Evolutionary conservation across 305 asterid genomes (phyloP).

Genomic region (Striga hermonthica): DNA sequence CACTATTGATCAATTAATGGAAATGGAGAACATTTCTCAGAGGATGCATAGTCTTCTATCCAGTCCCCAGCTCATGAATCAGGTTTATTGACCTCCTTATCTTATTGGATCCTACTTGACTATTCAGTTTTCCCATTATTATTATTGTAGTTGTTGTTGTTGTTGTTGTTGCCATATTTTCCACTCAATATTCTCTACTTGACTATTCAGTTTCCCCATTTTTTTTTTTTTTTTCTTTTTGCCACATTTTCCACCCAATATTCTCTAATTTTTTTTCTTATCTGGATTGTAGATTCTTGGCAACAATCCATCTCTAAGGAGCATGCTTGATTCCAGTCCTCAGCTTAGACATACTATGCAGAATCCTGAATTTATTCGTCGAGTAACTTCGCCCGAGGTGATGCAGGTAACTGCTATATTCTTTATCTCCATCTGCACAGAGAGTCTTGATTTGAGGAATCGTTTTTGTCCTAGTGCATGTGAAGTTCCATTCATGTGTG

Average conservation of each 20-base stretch:
- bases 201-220: slow-evolving; percentile 1
- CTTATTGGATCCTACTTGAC: background rate
- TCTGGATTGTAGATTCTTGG: slow-evolving; percentile 40
- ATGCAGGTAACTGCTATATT: slow-evolving; percentile 45
- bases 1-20: slow-evolving; percentile 40
- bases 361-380: slow-evolving; percentile 56
- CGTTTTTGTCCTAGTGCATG: background rate
- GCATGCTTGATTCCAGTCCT: slow-evolving; percentile 48
- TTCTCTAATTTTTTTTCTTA: slow-evolving; percentile 7
- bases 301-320: slow-evolving; percentile 42
- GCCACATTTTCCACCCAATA: slow-evolving; percentile 7
- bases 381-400: slow-evolving; percentile 48
- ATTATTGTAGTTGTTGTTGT: no score
- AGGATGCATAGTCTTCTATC: slow-evolving; percentile 43
- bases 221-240: background rate
- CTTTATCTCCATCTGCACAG: background rate
- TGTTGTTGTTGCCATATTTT: no score
- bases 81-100: slow-evolving; percentile 32
- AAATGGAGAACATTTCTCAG: slow-evolving; percentile 41
- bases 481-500: background rate
- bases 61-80: slow-evolving; percentile 45
- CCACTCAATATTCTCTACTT: no score
- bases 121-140: slow-evolving; percentile 6
- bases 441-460: background rate
- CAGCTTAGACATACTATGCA: slow-evolving; percentile 56